Evolutionary conservation across 73 alveolate species (phyloP), one percentile per base, ranked within the genome.

Genomic region (Paramecium bursaria): DNA sequence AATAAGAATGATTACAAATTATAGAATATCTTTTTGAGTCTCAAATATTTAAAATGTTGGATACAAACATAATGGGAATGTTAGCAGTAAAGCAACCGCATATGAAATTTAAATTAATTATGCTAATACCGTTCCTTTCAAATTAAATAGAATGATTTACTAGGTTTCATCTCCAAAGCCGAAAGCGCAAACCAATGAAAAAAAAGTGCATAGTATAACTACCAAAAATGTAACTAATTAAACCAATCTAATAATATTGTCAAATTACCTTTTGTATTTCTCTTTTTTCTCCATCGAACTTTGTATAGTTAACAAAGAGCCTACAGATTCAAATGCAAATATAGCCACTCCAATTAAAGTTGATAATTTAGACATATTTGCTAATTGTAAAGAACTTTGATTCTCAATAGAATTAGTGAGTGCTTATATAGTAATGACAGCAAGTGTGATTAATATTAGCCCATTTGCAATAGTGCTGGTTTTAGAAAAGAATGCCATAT

Each of bases 271-370:
- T 54, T 54, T 31, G 74, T 49, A 54, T 42, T 79, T 79, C 54
- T 79, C 57, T 44, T 53, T 79, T 21, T 79, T 54, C 42, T 55
- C 14, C 89, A 79, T 73, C 4, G 89, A 79, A 22, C 44, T 48
- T 79, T 73, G 53, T 1, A 79, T 54, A 13, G 61, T 53, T 39
- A 79, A 35, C 4, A 79, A 22, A 10, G 54, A 48, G 21, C 89
- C 89, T 19, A 79, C 76, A 15, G 89, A 80, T 21, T 79, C 89
- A 42, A 79, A 79, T 9, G 89, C 73, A 44, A 53, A 79, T 33
- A 79, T 79, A 4, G 85, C 31, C 25, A 79, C 89, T 13, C 89
- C 89, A 7, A 79, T 79, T 73, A 54, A 53, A 25, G 76, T 79
- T 3, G 89, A 73, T 14, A 79, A 23, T 25, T 54, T 57, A 39